A percentile compares a stretch with the other conserved stretches of the same genome.
Evolutionary conservation across 2,329 filamentous ascomycete genomes (phyloP).

Genomic region (Setomelanomma holmii): DNA sequence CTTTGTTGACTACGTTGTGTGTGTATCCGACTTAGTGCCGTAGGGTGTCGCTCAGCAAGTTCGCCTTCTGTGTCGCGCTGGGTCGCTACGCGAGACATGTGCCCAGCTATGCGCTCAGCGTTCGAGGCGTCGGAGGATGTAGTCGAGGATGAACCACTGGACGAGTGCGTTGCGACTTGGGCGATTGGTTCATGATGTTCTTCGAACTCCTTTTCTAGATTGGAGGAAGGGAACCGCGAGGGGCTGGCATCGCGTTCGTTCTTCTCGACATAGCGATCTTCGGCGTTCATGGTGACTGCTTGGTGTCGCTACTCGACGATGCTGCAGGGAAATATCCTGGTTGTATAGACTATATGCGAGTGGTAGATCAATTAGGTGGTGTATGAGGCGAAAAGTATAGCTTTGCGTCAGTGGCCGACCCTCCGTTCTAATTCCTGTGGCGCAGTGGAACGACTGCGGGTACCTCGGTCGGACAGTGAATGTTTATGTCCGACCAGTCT

Average conservation of each 20-base stretch:
- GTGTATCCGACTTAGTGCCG: conserved; percentile 73
- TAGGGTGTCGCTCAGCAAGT: conserved; percentile 69
- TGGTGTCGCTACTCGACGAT: conserved; percentile 6
- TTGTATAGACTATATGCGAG: too few species aligned
- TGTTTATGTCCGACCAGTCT: not conserved
- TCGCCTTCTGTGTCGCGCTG: conserved; percentile 60
- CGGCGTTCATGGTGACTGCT: conserved; percentile 53
- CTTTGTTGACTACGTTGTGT: conserved; percentile 75
- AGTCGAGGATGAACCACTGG: conserved; percentile 48
- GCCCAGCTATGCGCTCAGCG: conserved; percentile 51
- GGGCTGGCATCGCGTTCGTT: conserved; percentile 64
- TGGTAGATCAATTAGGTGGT: too few species aligned
- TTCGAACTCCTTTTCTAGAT: conserved; percentile 40
- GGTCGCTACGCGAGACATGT: conserved; percentile 68
- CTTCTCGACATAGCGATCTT: conserved; percentile 62
- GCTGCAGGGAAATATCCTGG: not conserved
- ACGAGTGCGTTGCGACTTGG: conserved; percentile 63
- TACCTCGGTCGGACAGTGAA: not conserved
- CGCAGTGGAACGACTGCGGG: not conserved
- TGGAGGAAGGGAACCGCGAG: conserved; percentile 50
- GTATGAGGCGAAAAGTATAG: too few species aligned
- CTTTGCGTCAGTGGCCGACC: not conserved
- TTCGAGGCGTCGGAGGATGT: conserved; percentile 52
- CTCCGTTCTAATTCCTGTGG: conserved; percentile 7
- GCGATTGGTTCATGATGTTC: conserved; percentile 58